Percentiles rank a stretch among this genome's conserved stretches.
Evolutionary conservation across 2,329 filamentous ascomycete species (phyloP).

Genomic region (Lecanicillium sp.): DNA sequence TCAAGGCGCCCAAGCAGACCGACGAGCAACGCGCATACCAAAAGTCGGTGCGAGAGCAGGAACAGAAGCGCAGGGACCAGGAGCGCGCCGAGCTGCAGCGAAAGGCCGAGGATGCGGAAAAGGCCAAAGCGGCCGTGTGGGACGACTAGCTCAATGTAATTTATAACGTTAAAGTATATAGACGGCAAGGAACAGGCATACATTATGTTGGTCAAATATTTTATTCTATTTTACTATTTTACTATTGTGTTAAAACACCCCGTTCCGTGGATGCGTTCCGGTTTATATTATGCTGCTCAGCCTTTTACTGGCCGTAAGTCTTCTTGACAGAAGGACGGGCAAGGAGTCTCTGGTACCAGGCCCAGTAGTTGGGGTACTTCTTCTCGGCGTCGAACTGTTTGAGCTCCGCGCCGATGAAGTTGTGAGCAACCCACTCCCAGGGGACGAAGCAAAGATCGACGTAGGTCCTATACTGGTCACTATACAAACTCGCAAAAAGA

Average conservation of each 20-base stretch:
- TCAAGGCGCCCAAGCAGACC: conserved; percentile 72
- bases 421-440: conserved; percentile 22
- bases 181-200: background rate
- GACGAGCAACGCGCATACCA: conserved; percentile 89
- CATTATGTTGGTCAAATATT: background rate
- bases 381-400: conserved; percentile 24
- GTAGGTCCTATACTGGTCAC: conserved; percentile 23
- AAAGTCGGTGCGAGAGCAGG: conserved; percentile 72
- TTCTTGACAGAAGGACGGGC: conserved; percentile 27
- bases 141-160: conserved; percentile 48
- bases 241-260: too few relatives aligned
- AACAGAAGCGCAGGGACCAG: conserved; percentile 67
- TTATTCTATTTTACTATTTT: background rate
- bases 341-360: conserved; percentile 29
- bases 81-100: conserved; percentile 61
- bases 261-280: too few relatives aligned
- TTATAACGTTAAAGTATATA: background rate
- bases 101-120: conserved; percentile 60
- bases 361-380: conserved; percentile 29
- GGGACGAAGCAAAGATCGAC: conserved; percentile 29
- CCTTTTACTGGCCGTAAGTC: conserved; percentile 18
- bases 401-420: conserved; percentile 17
- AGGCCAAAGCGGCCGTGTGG: conserved; percentile 82
- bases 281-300: background rate
- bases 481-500: background rate